Conservation (phyloP, 164 flowering plant genomes). For the Amborella trichopoda region DNA sequence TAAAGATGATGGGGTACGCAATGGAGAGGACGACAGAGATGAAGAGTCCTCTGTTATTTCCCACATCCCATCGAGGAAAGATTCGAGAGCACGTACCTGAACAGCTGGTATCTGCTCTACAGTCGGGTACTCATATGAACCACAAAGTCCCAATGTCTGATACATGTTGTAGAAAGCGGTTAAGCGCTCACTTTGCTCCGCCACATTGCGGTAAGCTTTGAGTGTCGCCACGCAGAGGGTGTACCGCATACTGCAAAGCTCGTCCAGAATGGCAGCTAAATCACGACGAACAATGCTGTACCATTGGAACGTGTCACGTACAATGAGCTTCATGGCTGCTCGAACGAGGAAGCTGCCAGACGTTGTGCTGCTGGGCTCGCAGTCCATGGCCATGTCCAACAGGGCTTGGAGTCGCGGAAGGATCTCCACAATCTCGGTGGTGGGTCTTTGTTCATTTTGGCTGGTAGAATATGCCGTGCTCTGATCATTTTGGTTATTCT, state of each 20-base stretch:
- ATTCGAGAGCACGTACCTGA: constrained; percentile 39
- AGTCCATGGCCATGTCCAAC: constrained; percentile 41
- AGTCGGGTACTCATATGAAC: constrained; percentile 44
- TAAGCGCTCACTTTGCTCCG: constrained; percentile 30
- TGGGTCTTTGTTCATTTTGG: no score
- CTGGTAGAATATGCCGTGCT: no score
- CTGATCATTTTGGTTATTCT: no score
- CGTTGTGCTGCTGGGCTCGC: constrained; percentile 26
- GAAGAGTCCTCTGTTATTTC: constrained; percentile 35
- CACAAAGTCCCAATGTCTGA: constrained; percentile 28
- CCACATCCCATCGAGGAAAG: constrained; percentile 50
- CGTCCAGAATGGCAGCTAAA: constrained; percentile 24
- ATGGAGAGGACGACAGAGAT: constrained; percentile 5
- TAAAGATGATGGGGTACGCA: constrained; percentile 6
- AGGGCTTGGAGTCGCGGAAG: constrained; percentile 40
- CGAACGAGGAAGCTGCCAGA: constrained; percentile 23
- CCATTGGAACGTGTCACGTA: constrained; percentile 49
- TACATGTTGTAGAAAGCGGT: constrained; percentile 37
- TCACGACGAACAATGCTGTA: constrained; percentile 24
- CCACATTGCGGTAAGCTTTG: constrained; percentile 44
- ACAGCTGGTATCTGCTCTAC: constrained; percentile 38
- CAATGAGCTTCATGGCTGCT: constrained; percentile 35
- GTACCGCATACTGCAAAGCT: constrained; percentile 37
- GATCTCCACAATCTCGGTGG: constrained; percentile 23
- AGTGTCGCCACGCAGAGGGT: constrained; percentile 25